Evolutionary conservation across 2,329 filamentous ascomycete genomes (phyloP), one percentile per base, ranked within the genome.

Genomic region (Aspergillus sp.): DNA sequence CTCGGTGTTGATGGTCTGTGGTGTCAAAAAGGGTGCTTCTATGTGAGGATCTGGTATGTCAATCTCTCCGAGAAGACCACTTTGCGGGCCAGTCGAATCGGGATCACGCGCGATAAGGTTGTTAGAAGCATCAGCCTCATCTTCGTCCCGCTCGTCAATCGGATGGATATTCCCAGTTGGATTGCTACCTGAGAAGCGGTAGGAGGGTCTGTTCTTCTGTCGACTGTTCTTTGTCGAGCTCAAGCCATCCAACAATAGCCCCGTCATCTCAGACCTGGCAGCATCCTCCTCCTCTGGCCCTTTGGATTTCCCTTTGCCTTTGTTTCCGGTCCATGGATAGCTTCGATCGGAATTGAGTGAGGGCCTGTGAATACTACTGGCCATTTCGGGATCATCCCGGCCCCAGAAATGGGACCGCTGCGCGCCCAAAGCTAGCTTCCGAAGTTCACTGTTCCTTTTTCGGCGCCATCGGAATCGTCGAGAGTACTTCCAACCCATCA

Each of bases 101-200:
- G 54, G 49, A 41, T 48, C 45, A 30, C 41, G 35, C 33, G 19
- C 25, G 17, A 25, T 39, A 39, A 39, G 45, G 9, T 32, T 33
- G 22, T 50, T 50, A 43, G 49, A 48, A 43, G 41, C 22, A 22
- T 52, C 43, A 1, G 71, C 70, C 49, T 80, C 78, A 44, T 82
- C 78, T 52, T 83, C 81, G 49, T 84, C 81, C 10, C 75, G 67
- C 59, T 82, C 79, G 33, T 82, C 80, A 41, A 85, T 85, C 0
- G 80, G 79, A 58, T 83, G 81, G 22, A 84, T 84, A 20, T 73
- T 68, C 3, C 76, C 75, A 27, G 77, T 74, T 6, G 73, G 73
- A 15, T 75, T 72, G 48, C 68, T 74, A 27, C 70, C 66, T 3
- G 68, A 69, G 42, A 70, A 71, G 5, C 60, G 51, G 37, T 68